Percentiles rank a stretch among this genome's conserved stretches.
These are phyloP conservation scores for Cucumis melo DNA, from an alignment of 306 rosid genomes.

Conservation along the genomic window DNA sequence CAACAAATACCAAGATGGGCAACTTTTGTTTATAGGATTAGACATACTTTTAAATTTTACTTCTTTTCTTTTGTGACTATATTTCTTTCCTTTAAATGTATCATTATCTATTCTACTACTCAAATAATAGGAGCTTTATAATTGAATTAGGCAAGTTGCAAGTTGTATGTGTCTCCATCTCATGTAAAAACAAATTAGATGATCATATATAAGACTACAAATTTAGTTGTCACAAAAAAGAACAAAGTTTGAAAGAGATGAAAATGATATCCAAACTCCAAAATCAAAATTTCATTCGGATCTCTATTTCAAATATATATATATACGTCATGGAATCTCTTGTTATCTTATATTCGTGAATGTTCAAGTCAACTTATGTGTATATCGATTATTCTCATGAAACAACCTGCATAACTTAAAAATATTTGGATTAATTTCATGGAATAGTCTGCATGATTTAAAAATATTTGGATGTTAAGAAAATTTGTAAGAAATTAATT, in stretches of 20 bases:
- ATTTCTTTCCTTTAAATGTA: background rate
- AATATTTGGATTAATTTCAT: too few species aligned
- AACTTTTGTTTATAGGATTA: background rate
- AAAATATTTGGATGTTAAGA: too few species aligned
- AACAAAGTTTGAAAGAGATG: background rate
- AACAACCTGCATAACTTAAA: too few species aligned
- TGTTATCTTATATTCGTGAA: too few species aligned
- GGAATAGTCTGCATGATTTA: too few species aligned
- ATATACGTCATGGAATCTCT: too few species aligned
- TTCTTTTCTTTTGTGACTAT: background rate
- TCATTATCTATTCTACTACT: background rate
- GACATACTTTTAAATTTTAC: background rate
- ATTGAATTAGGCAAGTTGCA: background rate
- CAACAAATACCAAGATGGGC: background rate
- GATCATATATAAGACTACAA: background rate
- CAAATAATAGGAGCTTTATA: background rate
- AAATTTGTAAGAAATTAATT: too few species aligned
- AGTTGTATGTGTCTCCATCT: background rate
- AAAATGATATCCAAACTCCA: background rate
- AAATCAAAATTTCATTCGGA: background rate
- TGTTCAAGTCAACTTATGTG: too few species aligned
- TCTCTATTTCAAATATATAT: too few species aligned
- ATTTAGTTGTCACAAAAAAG: background rate
- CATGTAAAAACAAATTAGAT: background rate
- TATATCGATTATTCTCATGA: too few species aligned